A percentile compares a stretch with the other conserved stretches of the same genome.
These are phyloP conservation scores for Acorus calamus DNA, from an alignment of 106 monocot genomes.

Conservation along the genomic window DNA sequence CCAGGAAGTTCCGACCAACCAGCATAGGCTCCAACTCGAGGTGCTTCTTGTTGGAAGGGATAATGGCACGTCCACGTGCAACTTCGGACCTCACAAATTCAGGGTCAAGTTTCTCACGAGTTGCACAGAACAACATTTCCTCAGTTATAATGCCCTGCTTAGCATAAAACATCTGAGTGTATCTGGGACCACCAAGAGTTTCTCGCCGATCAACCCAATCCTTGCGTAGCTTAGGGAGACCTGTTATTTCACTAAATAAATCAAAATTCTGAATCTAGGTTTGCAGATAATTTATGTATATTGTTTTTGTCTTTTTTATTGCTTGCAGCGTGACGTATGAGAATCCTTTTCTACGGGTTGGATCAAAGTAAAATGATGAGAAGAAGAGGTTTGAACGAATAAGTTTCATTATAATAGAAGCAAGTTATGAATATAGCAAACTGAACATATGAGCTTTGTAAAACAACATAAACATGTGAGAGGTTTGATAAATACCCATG, in stretches of 20 bases:
- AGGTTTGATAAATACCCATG: no score
- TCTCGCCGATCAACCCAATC: constrained; percentile 69
- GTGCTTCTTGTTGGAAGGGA: constrained; percentile 76
- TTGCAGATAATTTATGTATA: no score
- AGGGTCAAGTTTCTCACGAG: constrained; percentile 78
- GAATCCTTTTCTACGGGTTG: no score
- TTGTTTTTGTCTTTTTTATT: no score
- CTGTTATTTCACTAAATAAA: constrained; percentile 16
- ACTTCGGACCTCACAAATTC: constrained; percentile 91
- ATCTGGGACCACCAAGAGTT: constrained; percentile 54
- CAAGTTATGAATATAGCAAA: no score
- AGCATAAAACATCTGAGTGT: constrained; percentile 94
- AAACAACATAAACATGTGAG: no score
- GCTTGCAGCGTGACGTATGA: no score
- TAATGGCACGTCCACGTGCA: constrained; percentile 79
- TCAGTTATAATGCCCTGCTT: constrained; percentile 90
- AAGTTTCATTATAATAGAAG: no score
- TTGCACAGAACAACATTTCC: constrained; percentile 89
- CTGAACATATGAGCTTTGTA: no score
- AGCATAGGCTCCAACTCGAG: constrained; percentile 75
- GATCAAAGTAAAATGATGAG: no score
- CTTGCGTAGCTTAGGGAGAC: constrained; percentile 85
- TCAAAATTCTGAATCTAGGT: no score
- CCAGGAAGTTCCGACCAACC: constrained; percentile 71
- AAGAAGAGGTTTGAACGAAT: no score